These are phyloP conservation scores for Penicillium palitans DNA, from an alignment of 2,329 filamentous ascomycete species.

Conservation along the genomic window DNA sequence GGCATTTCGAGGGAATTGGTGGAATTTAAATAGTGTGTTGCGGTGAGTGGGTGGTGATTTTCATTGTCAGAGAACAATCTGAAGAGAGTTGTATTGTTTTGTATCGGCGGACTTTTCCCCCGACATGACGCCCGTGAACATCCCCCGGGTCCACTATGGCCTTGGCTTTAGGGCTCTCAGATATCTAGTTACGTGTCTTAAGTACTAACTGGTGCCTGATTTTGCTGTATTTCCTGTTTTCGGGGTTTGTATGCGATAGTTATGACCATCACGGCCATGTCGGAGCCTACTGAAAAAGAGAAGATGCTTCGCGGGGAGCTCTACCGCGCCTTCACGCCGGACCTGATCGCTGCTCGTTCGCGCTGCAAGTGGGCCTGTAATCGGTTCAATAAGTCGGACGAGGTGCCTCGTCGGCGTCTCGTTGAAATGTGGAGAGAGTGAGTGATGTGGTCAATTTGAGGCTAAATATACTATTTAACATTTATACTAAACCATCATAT, in stretches of 20 bases:
- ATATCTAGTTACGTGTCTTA: neutral
- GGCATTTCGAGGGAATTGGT: neutral
- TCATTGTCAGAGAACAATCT: conserved; percentile 22
- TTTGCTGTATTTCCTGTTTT: neutral
- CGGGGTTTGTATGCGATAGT: neutral
- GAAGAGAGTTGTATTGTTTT: conserved; percentile 10
- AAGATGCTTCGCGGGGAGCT: conserved; percentile 68
- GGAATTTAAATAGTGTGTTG: conserved; percentile 1
- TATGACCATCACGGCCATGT: conserved; percentile 10
- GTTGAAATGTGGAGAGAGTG: conserved; percentile 73
- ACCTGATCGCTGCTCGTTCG: conserved; percentile 63
- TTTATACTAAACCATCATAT: conserved; percentile 7
- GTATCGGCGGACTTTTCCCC: neutral
- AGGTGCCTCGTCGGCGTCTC: conserved; percentile 60
- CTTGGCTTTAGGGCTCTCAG: neutral
- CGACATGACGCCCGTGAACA: neutral
- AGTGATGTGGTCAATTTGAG: conserved; percentile 32
- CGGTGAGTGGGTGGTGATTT: neutral
- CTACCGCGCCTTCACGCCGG: conserved; percentile 71
- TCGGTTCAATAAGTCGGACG: conserved; percentile 63
- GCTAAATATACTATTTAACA: neutral
- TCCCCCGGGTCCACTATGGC: conserved; percentile 1
- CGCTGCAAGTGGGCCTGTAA: conserved; percentile 63
- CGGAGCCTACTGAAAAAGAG: conserved; percentile 31
- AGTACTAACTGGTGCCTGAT: neutral